Base-by-base conservation (phyloP, 2,329 filamentous ascomycete genomes). In the Thelonectria olida region DNA sequence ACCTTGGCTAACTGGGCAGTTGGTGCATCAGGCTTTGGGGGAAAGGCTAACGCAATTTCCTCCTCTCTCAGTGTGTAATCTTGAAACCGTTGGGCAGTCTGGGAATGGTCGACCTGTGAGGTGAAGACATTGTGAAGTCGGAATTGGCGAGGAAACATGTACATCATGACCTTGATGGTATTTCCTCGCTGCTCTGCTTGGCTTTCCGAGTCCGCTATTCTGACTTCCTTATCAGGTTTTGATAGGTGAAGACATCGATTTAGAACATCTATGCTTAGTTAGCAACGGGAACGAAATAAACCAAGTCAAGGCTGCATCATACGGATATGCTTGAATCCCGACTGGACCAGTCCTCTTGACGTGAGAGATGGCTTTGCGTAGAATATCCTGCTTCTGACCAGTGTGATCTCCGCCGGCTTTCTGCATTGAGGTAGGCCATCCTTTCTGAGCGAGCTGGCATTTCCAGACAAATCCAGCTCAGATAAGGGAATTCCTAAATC, bases 71-170 rank as follows among this genome's bases (percentile, higher is more conserved):
- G 75, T 0, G 91, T 94, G 73, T 97, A 97, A 75, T 97, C 93
- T 71, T 92, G 92, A 71, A 95, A 89, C 23, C 85, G 85, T 68
- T 95, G 90, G 0, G 87, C 81, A 0, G 90, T 95, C 70, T 92
- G 86, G 49, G 79, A 84, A 20, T 73, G 74, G 73, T 96, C 85
- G 15, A 90, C 83, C 4, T 81, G 78, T 5, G 89, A 92, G 0
- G 89, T 93, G 73, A 98, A 97, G n/a, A 91, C 93, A 76, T 98
- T 99, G 73, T 97, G 93, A 4, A 99, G 80, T 13, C 88, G 87
- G 72, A 97, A 98, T 72, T 98, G 94, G 10, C 90, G 85, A 28
- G 96, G 96, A 69, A 99, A 99, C 1, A 99, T 89, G 76, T 98
- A 95, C 82, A 95, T 96, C 85, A 97, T 87, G 19, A 97, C 78